These are phyloP conservation scores for Delitschia confertaspora DNA, from an alignment of 495 filamentous ascomycete species.

Conservation along the genomic window DNA sequence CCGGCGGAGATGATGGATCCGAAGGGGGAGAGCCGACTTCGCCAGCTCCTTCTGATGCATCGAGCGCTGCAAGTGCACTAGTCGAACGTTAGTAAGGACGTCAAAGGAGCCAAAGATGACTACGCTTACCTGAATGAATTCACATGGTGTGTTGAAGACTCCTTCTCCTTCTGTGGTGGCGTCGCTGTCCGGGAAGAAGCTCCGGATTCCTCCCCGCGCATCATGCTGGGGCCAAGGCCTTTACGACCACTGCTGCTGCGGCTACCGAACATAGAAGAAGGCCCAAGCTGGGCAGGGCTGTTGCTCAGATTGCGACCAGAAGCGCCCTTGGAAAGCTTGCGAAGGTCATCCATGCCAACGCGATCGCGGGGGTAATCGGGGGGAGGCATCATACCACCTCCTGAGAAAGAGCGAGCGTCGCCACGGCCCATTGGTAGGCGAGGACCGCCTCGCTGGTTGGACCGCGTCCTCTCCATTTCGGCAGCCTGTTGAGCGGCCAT, in stretches of 20 bases:
- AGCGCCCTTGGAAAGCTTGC: slow-evolving; percentile 57
- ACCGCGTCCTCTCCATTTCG: slow-evolving; percentile 54
- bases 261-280: slow-evolving; percentile 64
- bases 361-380: slow-evolving; percentile 66
- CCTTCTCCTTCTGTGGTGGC: slow-evolving; percentile 57
- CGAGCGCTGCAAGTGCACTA: slow-evolving; percentile 52
- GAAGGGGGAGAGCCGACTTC: slow-evolving; percentile 54
- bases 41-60: slow-evolving; percentile 41
- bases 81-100: slow-evolving; percentile 23
- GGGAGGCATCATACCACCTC: slow-evolving; percentile 51
- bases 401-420: slow-evolving; percentile 72
- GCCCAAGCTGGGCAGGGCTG: slow-evolving; percentile 50
- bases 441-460: slow-evolving; percentile 51
- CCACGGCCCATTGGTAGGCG: slow-evolving; percentile 68
- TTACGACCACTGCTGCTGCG: slow-evolving; percentile 78
- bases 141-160: slow-evolving; percentile 55
- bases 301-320: slow-evolving; percentile 50
- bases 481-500: slow-evolving; percentile 56
- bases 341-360: slow-evolving; percentile 82
- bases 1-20: slow-evolving; percentile 48
- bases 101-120: slow-evolving; percentile 1
- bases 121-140: slow-evolving; percentile 81
- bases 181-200: slow-evolving; percentile 82
- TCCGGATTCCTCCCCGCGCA: slow-evolving; percentile 68
- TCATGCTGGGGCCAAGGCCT: slow-evolving; percentile 59